These are phyloP conservation scores for Novymonas esmeraldas DNA, from an alignment of 208 protist species.

Conservation along the genomic window DNA sequence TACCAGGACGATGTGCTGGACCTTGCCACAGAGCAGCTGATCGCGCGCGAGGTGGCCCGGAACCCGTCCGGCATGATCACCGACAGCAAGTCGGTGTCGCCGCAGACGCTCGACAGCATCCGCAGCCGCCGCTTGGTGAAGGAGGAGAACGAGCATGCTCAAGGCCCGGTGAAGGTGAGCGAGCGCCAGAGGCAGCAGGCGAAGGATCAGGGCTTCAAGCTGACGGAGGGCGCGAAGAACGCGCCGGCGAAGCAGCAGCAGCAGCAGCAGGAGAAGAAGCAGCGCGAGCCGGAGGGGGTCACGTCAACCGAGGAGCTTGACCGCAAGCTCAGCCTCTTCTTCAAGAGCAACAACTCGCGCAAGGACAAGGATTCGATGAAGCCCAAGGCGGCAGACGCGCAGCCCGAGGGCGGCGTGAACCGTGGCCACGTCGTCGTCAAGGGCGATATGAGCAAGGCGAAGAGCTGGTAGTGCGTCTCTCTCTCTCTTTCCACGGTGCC, in stretches of 20 bases:
- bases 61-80: slow-evolving; percentile 48
- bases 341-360: slow-evolving; percentile 52
- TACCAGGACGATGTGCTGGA: slow-evolving; percentile 60
- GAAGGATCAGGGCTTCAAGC: slow-evolving; percentile 58
- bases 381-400: slow-evolving; percentile 34
- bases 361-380: slow-evolving; percentile 43
- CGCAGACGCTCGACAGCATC: slow-evolving; percentile 49
- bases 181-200: slow-evolving; percentile 53
- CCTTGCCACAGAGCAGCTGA: slow-evolving; percentile 65
- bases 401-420: slow-evolving; percentile 10
- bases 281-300: slow-evolving; percentile 14
- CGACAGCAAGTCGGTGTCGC: slow-evolving; percentile 54
- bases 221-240: slow-evolving; percentile 33
- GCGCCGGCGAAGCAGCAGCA: slow-evolving; percentile 24
- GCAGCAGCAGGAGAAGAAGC: slow-evolving; percentile 21
- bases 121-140: slow-evolving; percentile 33
- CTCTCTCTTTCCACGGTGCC: neutral
- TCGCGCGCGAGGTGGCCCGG: slow-evolving; percentile 63
- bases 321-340: slow-evolving; percentile 75
- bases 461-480: slow-evolving; percentile 29
- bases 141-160: slow-evolving; percentile 26
- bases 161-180: slow-evolving; percentile 15
- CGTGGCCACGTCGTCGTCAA: slow-evolving; percentile 51
- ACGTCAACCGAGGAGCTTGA: slow-evolving; percentile 63
- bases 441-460: slow-evolving; percentile 51